A percentile compares a stretch with the other conserved stretches of the same genome.
Evolutionary conservation across 495 filamentous ascomycete species (phyloP).

Genomic region (Neurospora tetrasperma): DNA sequence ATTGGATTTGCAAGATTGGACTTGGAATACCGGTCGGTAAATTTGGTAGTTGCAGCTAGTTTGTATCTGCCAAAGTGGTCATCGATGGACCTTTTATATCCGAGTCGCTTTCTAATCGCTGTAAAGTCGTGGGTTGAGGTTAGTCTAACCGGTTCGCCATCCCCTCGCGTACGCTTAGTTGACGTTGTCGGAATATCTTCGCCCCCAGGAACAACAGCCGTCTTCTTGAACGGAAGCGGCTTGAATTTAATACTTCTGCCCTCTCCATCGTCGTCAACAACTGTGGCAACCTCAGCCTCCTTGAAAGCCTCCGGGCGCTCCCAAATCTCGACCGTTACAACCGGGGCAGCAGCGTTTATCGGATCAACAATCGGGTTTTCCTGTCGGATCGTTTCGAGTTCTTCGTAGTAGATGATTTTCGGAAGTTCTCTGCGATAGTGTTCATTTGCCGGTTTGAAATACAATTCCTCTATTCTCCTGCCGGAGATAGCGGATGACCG

Average conservation of each 20-base stretch:
- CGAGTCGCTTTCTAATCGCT: background rate
- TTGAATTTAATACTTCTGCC: background rate
- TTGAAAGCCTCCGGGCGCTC: background rate
- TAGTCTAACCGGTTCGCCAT: background rate
- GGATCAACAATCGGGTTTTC: constrained; percentile 3
- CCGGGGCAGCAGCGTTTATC: background rate
- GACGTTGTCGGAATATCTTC: background rate
- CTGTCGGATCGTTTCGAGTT: constrained; percentile 6
- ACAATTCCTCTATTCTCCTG: background rate
- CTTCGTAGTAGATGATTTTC: background rate
- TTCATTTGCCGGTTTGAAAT: background rate
- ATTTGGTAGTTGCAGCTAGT: background rate
- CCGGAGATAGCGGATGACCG: background rate
- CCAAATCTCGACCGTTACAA: background rate
- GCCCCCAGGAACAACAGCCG: background rate
- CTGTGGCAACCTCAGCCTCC: no score
- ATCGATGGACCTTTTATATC: background rate
- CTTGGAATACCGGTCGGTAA: background rate
- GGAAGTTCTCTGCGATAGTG: background rate
- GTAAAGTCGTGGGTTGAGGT: background rate
- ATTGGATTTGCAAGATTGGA: background rate
- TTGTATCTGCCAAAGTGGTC: background rate
- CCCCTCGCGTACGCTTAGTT: background rate
- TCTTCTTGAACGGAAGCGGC: background rate
- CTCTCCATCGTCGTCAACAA: background rate